Evolutionary conservation across 345 rosid species (phyloP).

Genomic region (Eucalyptus tenuipes): DNA sequence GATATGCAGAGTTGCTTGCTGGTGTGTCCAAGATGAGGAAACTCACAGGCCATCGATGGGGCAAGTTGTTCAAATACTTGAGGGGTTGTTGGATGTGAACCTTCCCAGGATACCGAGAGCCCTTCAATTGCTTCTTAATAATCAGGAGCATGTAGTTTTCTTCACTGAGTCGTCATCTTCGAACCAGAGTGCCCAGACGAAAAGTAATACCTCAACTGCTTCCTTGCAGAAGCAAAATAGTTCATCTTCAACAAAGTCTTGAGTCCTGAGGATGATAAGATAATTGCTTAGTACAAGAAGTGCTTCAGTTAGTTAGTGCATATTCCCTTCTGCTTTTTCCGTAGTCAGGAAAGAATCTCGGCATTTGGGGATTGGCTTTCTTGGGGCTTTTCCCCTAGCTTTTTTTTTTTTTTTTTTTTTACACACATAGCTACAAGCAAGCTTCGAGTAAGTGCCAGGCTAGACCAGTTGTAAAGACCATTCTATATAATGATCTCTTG

Average conservation of each 20-base stretch:
- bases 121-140: no score
- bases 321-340: not conserved
- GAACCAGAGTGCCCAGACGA: not conserved
- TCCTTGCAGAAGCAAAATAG: slow-evolving; percentile 12
- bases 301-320: not conserved
- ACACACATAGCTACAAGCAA: not conserved
- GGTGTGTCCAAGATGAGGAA: slow-evolving; percentile 89
- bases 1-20: slow-evolving; percentile 61
- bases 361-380: not conserved
- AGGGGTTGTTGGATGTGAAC: no score
- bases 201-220: slow-evolving; percentile 5
- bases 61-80: slow-evolving; percentile 72
- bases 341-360: not conserved
- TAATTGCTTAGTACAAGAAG: not conserved
- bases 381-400: not conserved
- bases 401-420: not conserved
- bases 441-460: not conserved
- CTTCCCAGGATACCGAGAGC: no score
- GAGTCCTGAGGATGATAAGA: not conserved
- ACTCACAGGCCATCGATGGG: slow-evolving; percentile 64
- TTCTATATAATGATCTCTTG: not conserved
- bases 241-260: not conserved
- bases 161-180: no score
- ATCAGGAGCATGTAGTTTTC: no score
- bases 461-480: not conserved